Evolutionary conservation across 169 alveolate genomes (phyloP), one percentile per base, ranked within the genome.

Genomic region (Eimeria falciformis): DNA sequence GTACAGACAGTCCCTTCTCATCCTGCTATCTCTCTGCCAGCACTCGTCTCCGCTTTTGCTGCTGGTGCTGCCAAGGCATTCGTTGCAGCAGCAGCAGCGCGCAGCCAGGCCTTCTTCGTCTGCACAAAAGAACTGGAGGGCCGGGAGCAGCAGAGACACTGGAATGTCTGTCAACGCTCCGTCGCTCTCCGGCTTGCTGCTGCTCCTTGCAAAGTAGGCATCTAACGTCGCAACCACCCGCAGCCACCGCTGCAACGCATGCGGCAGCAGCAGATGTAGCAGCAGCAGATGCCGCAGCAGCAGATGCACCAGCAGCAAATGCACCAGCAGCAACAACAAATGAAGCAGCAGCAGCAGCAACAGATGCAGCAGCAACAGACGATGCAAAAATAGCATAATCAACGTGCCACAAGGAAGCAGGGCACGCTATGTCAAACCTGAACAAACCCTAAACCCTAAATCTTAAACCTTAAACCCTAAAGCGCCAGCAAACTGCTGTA

Each of bases 41-140:
- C 84, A 73, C 65, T 73, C 66, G 3, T 7, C 37, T 33, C 18
- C 37, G 25, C 40, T 18, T 33, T 18, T 73, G 66, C 50, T 73
- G 83, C 56, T 71, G 83, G 40, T 12, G 83, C 14, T 43, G 17
- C 84, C 84, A 25, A 73, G 77, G 82, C 91, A 84, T 7, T 14
- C 83, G 29, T 69, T 47, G 91, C 91, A 84, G 83, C 91, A 84
- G 91, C 91, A 84, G 69, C 68, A 62, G 83, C 79, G 77, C 27
- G 91, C 91, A n/a, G 91, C 75, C 62, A 43, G 53, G 56, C 68
- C 91, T 21, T 84, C 91, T 17, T 62, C 91, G n/a, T 43, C 91
- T 33, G 29, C 46, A 53, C 91, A 84, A 33, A 58, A 84, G 83
- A 84, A 84, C 82, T 84, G 79, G 46, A 84, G 91, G n/a, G 83